A percentile compares a stretch with the other conserved stretches of the same genome.
Conservation (phyloP, 2,329 filamentous ascomycete genomes). For the Diaporthe sp. region DNA sequence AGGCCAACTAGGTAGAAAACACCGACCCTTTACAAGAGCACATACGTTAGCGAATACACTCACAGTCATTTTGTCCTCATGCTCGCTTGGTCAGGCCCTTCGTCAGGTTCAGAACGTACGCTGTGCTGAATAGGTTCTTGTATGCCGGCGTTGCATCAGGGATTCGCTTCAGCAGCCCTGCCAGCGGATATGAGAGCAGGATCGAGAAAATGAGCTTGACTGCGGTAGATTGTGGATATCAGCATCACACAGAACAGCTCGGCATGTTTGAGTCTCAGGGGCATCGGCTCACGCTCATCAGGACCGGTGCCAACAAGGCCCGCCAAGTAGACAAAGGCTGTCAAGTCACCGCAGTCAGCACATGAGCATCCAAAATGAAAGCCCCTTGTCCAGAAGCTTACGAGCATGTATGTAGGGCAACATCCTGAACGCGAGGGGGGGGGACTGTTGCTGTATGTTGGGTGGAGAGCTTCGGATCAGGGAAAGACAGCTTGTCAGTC, state of each 20-base stretch:
- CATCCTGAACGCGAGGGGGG: conserved; percentile 45
- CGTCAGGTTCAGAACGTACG: conserved; percentile 59
- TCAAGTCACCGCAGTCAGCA: conserved; percentile 41
- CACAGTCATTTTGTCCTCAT: neutral
- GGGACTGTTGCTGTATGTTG: neutral
- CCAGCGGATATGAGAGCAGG: conserved; percentile 91
- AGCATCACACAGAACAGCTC: neutral
- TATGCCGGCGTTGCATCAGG: conserved; percentile 86
- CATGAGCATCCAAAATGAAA: neutral
- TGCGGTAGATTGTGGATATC: conserved; percentile 54
- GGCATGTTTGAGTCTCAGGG: neutral
- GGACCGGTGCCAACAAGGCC: conserved; percentile 58
- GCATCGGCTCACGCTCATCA: conserved; percentile 59
- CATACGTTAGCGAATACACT: neutral
- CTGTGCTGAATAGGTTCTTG: conserved; percentile 91
- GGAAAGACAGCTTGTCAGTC: conserved; percentile 5
- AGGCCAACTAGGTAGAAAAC: conserved; percentile 94
- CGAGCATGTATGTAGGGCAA: conserved; percentile 53
- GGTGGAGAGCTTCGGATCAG: neutral
- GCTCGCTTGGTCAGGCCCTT: neutral
- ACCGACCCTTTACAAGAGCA: conserved; percentile 69
- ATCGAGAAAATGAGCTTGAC: conserved; percentile 96
- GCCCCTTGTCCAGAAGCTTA: conserved; percentile 37
- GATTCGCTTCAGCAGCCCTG: conserved; percentile 88
- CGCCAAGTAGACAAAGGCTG: conserved; percentile 61